Evolutionary conservation across 768 basidiomycete genomes (phyloP).

Genomic region (Naganishia onofrii): DNA sequence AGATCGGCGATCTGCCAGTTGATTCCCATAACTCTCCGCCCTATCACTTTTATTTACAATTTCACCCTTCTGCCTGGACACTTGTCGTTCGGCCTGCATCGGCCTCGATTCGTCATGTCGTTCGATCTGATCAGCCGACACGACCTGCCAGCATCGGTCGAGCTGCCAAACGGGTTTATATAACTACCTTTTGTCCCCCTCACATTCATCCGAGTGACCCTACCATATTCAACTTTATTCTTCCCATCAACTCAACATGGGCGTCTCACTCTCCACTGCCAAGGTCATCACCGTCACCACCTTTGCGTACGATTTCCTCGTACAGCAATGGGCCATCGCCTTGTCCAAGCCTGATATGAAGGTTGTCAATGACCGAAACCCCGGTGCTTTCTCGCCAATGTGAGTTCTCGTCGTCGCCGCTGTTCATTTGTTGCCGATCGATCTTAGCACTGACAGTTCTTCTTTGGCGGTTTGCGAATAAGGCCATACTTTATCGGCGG

Average conservation of each 20-base stretch:
- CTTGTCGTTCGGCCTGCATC: not conserved
- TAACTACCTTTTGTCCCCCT: not conserved
- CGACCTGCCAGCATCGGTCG: not conserved
- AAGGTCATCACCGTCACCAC: constrained; percentile 40
- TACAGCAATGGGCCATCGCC: constrained; percentile 43
- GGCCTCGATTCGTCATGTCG: constrained; percentile 15
- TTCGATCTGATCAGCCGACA: constrained; percentile 20
- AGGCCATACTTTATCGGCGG: constrained; percentile 47
- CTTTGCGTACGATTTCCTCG: constrained; percentile 42
- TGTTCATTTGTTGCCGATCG: not conserved
- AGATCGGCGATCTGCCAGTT: constrained; percentile 9
- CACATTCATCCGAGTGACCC: not conserved
- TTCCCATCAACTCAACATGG: constrained; percentile 37
- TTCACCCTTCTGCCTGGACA: not conserved
- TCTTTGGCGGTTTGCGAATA: no score
- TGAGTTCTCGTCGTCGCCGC: not conserved
- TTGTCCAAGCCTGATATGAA: constrained; percentile 47
- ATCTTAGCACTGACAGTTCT: no score
- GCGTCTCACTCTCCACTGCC: constrained; percentile 45
- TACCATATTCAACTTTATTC: not conserved
- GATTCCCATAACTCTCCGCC: not conserved
- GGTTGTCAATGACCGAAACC: constrained; percentile 43
- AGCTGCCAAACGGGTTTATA: not conserved
- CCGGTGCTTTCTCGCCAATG: constrained; percentile 44
- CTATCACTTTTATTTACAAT: no score